Evolutionary conservation across 2,329 filamentous ascomycete genomes (phyloP).

Genomic region (Microdochium trichocladiopsis): DNA sequence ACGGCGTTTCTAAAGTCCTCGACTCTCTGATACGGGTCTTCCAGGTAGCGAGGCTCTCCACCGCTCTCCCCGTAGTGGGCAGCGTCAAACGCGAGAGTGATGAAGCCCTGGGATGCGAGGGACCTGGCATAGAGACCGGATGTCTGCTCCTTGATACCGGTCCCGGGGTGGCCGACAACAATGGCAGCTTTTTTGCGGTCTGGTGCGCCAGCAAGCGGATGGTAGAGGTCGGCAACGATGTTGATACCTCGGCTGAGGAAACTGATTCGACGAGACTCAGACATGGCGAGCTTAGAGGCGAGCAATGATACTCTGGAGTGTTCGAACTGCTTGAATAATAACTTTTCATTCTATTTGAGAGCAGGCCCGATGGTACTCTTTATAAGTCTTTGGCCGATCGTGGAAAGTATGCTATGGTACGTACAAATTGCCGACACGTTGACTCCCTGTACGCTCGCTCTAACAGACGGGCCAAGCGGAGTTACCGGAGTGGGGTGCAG

Average conservation of each 20-base stretch:
- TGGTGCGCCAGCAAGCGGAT: not conserved
- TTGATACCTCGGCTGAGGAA: conserved; percentile 1
- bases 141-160: conserved; percentile 29
- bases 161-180: conserved; percentile 22
- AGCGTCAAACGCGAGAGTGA: conserved; percentile 26
- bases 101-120: conserved; percentile 23
- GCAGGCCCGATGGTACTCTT: not conserved
- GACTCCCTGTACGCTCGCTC: not conserved
- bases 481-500: not conserved
- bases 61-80: conserved; percentile 27
- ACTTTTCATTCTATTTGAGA: not conserved
- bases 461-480: not conserved
- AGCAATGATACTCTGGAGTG: not conserved
- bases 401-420: too few species aligned
- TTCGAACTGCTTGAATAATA: too few species aligned
- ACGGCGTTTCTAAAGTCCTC: conserved; percentile 27
- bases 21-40: conserved; percentile 27
- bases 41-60: conserved; percentile 26
- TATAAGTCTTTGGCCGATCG: too few species aligned
- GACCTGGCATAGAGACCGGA: conserved; percentile 20
- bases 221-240: conserved; percentile 1
- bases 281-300: not conserved
- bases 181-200: conserved; percentile 8
- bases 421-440: too few species aligned
- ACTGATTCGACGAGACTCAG: not conserved